Conservation (phyloP, 2,329 filamentous ascomycete genomes). For the Diaporthe citrichinensis region DNA sequence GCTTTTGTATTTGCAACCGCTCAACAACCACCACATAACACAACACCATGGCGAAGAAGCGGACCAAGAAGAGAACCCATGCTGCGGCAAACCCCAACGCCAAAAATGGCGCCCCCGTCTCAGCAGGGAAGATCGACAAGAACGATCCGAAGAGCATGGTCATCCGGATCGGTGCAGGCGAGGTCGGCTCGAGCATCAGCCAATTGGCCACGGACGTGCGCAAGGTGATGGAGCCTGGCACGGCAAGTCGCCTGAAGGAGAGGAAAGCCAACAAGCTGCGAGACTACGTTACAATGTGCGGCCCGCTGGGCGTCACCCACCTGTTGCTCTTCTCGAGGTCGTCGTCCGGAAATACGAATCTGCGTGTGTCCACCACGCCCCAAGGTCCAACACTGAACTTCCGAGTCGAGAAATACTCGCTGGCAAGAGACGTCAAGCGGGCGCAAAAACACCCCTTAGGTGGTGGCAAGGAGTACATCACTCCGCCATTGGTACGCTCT, state of each 20-base stretch:
- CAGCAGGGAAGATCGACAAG: conserved; percentile 72
- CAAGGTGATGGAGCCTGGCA: conserved; percentile 95
- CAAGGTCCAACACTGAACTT: conserved; percentile 95
- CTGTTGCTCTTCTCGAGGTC: conserved; percentile 94
- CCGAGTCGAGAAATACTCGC: conserved; percentile 92
- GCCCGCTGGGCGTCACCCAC: conserved; percentile 92
- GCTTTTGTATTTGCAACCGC: conserved; percentile 35
- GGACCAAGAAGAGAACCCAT: conserved; percentile 92
- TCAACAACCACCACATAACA: background rate
- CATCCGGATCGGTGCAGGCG: conserved; percentile 93
- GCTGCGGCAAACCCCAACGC: conserved; percentile 73
- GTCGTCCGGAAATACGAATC: conserved; percentile 89
- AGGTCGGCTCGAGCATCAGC: conserved; percentile 91
- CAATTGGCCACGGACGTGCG: conserved; percentile 94
- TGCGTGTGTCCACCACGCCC: conserved; percentile 89
- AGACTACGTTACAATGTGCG: conserved; percentile 96
- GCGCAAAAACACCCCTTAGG: conserved; percentile 86
- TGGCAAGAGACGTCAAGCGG: conserved; percentile 90
- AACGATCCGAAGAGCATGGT: conserved; percentile 96
- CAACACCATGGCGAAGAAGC: conserved; percentile 79
- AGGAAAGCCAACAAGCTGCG: conserved; percentile 87
- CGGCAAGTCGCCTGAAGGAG: conserved; percentile 90
- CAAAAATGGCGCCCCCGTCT: conserved; percentile 64
- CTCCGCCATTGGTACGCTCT: conserved; percentile 79
- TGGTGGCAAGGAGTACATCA: conserved; percentile 87